These are phyloP conservation scores for Chaetomium olivaceum DNA, from an alignment of 2,329 filamentous ascomycete species.

Conservation along the genomic window DNA sequence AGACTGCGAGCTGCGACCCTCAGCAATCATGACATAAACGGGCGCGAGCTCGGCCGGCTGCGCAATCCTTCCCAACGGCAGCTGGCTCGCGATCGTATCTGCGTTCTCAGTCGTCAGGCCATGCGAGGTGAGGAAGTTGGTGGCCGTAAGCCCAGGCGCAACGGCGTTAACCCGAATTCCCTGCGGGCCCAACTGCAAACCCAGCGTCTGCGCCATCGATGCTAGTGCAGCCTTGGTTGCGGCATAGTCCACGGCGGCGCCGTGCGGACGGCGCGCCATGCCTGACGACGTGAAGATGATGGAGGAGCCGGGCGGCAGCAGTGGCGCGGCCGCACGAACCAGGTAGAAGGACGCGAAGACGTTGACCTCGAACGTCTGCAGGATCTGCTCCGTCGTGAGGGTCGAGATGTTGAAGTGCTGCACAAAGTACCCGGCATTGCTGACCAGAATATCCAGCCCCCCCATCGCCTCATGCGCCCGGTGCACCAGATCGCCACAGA, in stretches of 20 bases:
- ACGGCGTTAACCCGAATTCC: background rate
- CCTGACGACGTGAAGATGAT: background rate
- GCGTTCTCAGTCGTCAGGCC: background rate
- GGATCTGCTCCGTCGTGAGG: background rate
- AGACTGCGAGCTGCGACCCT: background rate
- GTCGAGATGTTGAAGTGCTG: background rate
- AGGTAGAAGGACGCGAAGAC: constrained; percentile 1
- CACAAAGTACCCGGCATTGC: background rate
- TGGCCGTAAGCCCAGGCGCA: background rate
- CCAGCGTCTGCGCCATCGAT: background rate
- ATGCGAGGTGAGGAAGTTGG: background rate
- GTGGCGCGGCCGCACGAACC: background rate
- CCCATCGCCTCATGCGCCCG: background rate
- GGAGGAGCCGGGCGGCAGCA: background rate
- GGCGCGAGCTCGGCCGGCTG: background rate
- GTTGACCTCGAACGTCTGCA: background rate
- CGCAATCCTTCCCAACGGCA: background rate
- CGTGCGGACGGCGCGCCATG: background rate
- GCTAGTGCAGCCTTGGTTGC: background rate
- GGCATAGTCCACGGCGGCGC: background rate
- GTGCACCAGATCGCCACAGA: background rate
- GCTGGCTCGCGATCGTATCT: background rate
- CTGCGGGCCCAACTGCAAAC: background rate
- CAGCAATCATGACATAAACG: background rate
- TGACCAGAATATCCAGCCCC: background rate